Evolutionary conservation across 257 asterid species (phyloP).

Genomic region (Primulina eburnea): DNA sequence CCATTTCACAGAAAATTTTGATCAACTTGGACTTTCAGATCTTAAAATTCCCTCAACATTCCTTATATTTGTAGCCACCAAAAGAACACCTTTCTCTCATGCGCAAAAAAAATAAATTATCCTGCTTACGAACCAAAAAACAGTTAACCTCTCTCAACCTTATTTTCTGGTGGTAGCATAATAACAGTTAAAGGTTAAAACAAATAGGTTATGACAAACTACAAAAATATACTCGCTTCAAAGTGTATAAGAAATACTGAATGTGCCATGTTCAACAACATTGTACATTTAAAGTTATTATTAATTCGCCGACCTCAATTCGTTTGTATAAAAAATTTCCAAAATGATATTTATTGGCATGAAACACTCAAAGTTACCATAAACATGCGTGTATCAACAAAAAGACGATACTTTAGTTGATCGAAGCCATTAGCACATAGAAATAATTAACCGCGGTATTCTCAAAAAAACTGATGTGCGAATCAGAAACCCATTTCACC

Average conservation of each 20-base stretch:
- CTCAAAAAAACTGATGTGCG: not conserved
- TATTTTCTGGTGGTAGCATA: no score
- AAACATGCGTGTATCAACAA: no score
- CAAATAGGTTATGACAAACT: no score
- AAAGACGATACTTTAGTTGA: not conserved
- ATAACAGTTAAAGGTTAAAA: no score
- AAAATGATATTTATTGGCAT: not conserved
- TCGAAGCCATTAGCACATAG: not conserved
- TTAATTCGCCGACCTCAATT: not conserved
- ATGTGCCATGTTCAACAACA: no score
- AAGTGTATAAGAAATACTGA: not conserved
- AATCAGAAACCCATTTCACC: not conserved
- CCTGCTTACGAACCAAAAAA: not conserved
- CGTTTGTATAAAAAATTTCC: not conserved
- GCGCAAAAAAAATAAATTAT: not conserved
- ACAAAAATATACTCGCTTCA: no score
- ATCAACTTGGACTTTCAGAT: not conserved
- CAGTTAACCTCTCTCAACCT: no score
- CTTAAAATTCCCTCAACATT: not conserved
- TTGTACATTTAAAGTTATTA: no score
- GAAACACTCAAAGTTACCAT: not conserved
- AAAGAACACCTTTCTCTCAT: not conserved
- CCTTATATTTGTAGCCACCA: not conserved
- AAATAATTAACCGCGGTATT: not conserved
- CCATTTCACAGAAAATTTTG: not conserved